Percentiles rank a stretch among this genome's conserved stretches.
Conservation (phyloP, 441 rosid genomes). For the Heliophila coronopifolia region DNA sequence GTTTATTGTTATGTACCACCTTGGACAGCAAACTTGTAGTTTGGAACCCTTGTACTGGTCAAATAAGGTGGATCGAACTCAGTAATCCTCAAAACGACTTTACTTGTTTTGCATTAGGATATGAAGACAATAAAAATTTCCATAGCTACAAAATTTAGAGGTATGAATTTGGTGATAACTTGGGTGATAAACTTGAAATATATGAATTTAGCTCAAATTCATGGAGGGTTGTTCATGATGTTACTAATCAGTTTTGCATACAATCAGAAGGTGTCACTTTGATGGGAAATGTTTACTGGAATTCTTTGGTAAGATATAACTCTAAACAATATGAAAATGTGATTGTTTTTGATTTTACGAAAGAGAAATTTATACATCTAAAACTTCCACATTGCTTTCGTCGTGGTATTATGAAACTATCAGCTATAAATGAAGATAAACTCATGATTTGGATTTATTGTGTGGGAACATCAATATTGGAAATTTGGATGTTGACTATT, state of each 20-base stretch:
- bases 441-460: too few species aligned
- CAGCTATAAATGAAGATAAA: too few species aligned
- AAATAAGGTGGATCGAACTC: not conserved
- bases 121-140: not conserved
- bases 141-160: not conserved
- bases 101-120: constrained; percentile 8
- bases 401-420: too few species aligned
- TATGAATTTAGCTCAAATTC: not conserved
- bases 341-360: too few species aligned
- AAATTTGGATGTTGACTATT: too few species aligned
- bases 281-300: not conserved
- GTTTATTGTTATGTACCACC: constrained; percentile 12
- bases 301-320: too few species aligned
- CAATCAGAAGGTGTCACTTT: not conserved
- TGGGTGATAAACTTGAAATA: not conserved
- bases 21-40: not conserved
- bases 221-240: not conserved
- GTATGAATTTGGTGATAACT: too few species aligned
- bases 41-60: constrained; percentile 10
- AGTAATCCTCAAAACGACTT: too few species aligned
- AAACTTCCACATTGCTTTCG: too few species aligned
- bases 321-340: too few species aligned
- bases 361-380: too few species aligned
- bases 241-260: not conserved
- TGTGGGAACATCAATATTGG: too few species aligned